Base-by-base conservation (phyloP, 345 rosid genomes). In the Combretum micranthum region DNA sequence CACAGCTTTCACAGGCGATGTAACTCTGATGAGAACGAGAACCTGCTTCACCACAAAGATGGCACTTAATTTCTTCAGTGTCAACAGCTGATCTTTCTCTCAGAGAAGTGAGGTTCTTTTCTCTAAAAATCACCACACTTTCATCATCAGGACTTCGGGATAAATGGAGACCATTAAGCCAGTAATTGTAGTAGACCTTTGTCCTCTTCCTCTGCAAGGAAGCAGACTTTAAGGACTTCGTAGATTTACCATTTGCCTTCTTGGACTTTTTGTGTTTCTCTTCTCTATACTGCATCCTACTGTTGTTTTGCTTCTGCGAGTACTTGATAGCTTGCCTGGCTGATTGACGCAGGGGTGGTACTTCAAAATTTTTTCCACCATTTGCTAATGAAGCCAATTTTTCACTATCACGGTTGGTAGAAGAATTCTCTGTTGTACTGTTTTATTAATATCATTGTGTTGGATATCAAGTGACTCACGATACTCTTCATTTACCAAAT, bases 141-240 rank as follows among this genome's bases (percentile, higher is more conserved):
- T 80, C 83, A 69, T 89, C 96, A n/a, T 70, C 77, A 44, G 81
- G 75, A 63, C 75, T 89, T 75, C 76, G 61, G 62, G 91, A 87
- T 52, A 93, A 68, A 43, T 15, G 64, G 64, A 93, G 96, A 55
- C 99, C 99, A 62, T 89, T 83, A 71, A 79, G 68, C 99, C 99
- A 93, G 80, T 77, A 87, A 73, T 80, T 80, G 57, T 67, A 75
- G 60, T 46, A 68, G 63, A 70, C 59, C 59, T 37, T 57, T 17
- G 96, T 77, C 81, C 97, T 82, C 83, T 76, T 74, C 71, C 75
- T 89, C 75, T 21, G 81, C 75, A 61, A 64, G 76, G 73, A 52
- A 13, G 77, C 54, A 18, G 65, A 74, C 67, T 73, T 79, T 67
- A 70, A 76, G 55, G 76, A 50, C 62, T 79, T 80, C 53, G 56